phyloP scores from a whole-genome alignment of 2,329 filamentous ascomycete species.

The Fusarium miscanthi region DNA sequence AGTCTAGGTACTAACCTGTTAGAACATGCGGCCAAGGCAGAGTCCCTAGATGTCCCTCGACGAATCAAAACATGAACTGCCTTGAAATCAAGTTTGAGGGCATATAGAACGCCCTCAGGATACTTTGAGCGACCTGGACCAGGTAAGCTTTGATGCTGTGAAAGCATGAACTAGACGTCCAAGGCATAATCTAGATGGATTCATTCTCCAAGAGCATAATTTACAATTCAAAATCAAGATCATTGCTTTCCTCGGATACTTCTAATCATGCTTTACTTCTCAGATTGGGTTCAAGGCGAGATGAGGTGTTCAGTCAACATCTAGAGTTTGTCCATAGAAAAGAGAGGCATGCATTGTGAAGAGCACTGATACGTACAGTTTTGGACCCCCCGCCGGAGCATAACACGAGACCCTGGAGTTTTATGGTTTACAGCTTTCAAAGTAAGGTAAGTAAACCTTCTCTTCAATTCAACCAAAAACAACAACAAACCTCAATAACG shows the following conservation, averaged over 20 bases:
- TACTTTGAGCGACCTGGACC: neutral
- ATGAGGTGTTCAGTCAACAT: neutral
- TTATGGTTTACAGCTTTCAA: slow-evolving; percentile 5
- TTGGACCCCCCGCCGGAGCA: slow-evolving; percentile 28
- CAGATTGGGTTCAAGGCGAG: neutral
- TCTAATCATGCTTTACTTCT: neutral
- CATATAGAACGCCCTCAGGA: neutral
- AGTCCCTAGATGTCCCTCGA: neutral
- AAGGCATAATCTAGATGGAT: neutral
- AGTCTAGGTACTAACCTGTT: neutral
- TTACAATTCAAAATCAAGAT: neutral
- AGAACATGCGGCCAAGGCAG: neutral
- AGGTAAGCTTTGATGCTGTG: neutral
- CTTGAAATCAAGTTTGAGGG: neutral
- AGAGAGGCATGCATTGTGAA: neutral
- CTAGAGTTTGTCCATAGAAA: neutral
- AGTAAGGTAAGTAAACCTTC: neutral
- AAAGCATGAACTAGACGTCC: neutral
- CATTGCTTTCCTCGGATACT: neutral
- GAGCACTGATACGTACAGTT: slow-evolving; percentile 16
- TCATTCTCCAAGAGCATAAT: neutral
- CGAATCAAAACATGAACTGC: neutral
- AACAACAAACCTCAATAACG: neutral
- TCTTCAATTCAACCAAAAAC: slow-evolving; percentile 3
- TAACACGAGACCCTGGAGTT: slow-evolving; percentile 18